Percentiles rank a stretch among this genome's conserved stretches.
Conservation (phyloP, 441 rosid genomes). For the Omphalea diandra region DNA sequence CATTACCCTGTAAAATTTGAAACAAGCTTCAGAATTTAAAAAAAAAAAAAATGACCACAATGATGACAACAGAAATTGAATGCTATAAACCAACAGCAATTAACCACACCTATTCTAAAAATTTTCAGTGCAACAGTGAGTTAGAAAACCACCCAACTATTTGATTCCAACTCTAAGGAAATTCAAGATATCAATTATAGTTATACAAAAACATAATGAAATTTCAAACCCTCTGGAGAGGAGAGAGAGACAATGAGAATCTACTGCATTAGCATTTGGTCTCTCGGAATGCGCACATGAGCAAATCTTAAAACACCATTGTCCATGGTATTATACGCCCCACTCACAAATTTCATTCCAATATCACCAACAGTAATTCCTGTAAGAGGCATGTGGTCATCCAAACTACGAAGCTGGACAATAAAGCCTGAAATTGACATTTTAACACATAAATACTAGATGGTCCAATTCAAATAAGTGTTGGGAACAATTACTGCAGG, state of each 20-base stretch:
- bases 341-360: slow-evolving; percentile 87
- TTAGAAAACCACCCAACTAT: background rate
- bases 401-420: slow-evolving; percentile 88
- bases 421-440: slow-evolving; percentile 68
- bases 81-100: background rate
- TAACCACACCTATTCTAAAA: background rate
- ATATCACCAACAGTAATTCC: slow-evolving; percentile 90
- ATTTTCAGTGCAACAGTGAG: background rate
- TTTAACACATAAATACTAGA: slow-evolving; percentile 17
- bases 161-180: background rate
- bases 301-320: slow-evolving; percentile 88
- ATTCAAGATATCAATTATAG: slow-evolving; percentile 11
- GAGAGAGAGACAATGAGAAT: slow-evolving; percentile 23
- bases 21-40: slow-evolving; percentile 18
- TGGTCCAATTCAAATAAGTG: background rate
- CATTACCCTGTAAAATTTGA: slow-evolving; percentile 56
- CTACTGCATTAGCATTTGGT: slow-evolving; percentile 93
- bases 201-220: too few relatives aligned
- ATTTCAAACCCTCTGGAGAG: background rate
- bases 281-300: slow-evolving; percentile 84
- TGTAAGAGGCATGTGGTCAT: slow-evolving; percentile 93
- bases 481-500: background rate
- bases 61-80: background rate
- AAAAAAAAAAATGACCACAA: slow-evolving; percentile 2
- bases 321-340: slow-evolving; percentile 92